phyloP scores from a whole-genome alignment of 352 stramenopile genomes.

The Phytopythium chamaehyphon region DNA sequence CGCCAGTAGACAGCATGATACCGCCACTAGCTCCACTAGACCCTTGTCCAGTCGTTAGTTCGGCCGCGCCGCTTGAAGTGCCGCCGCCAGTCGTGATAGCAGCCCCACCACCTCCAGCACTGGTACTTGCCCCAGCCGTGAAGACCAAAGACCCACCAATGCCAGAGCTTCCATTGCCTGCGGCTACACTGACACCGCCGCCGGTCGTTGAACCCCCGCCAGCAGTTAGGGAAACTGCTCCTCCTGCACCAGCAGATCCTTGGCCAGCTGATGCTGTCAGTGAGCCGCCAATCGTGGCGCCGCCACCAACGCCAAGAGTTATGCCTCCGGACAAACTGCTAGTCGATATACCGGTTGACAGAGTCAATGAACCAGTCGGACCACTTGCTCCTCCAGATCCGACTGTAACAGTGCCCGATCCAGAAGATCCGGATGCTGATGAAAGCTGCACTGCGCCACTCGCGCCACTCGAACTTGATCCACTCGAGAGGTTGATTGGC shows the following conservation, averaged over 20 bases:
- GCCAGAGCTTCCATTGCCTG: constrained; percentile 9
- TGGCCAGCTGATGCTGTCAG: constrained; percentile 20
- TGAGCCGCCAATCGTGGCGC: constrained; percentile 15
- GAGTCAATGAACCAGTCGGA: constrained; percentile 27
- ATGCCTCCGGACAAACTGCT: constrained; percentile 31
- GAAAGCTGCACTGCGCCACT: constrained; percentile 19
- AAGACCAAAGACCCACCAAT: constrained; percentile 5
- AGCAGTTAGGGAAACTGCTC: background rate
- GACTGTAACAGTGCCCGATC: constrained; percentile 18
- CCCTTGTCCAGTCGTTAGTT: constrained; percentile 23
- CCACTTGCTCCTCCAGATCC: constrained; percentile 24
- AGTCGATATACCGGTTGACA: constrained; percentile 32
- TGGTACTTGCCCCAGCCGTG: constrained; percentile 8
- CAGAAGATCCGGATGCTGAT: constrained; percentile 9
- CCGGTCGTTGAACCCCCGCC: constrained; percentile 9
- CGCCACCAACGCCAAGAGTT: constrained; percentile 23
- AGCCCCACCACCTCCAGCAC: constrained; percentile 15
- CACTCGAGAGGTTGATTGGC: constrained; percentile 36
- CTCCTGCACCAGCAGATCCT: constrained; percentile 12
- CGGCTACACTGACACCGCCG: constrained; percentile 11
- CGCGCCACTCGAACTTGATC: constrained; percentile 18
- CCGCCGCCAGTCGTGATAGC: constrained; percentile 27
- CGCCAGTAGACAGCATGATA: constrained; percentile 32
- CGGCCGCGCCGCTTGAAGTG: constrained; percentile 25
- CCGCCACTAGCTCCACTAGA: constrained; percentile 21